Evolutionary conservation across 805 yeast genomes (phyloP).

Genomic region (Ogataea saltuana): DNA sequence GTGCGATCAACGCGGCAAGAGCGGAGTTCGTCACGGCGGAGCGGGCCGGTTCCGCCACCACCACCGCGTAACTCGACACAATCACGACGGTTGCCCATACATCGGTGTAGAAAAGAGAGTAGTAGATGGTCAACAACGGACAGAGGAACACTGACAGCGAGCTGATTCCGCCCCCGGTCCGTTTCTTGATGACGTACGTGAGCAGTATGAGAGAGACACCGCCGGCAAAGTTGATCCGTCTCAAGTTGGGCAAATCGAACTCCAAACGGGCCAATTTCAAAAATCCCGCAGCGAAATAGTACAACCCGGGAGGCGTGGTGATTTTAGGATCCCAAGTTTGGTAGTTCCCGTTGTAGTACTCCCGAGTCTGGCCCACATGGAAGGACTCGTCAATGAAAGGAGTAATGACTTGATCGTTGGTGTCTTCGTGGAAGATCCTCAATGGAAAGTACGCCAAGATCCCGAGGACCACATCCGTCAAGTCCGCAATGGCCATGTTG

Average conservation of each 20-base stretch:
- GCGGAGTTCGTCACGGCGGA: conserved; percentile 26
- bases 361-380: conserved; percentile 78
- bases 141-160: conserved; percentile 44
- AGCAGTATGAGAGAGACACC: conserved; percentile 46
- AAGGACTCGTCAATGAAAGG: conserved; percentile 75
- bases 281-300: conserved; percentile 47
- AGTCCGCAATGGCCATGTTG: conserved; percentile 9
- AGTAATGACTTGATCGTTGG: conserved; percentile 26
- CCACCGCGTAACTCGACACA: conserved; percentile 52
- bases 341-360: conserved; percentile 63
- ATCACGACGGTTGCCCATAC: conserved; percentile 84
- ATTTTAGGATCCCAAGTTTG: conserved; percentile 82
- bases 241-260: conserved; percentile 42
- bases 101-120: conserved; percentile 85
- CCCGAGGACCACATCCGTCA: conserved; percentile 18
- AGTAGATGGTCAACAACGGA: conserved; percentile 75
- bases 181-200: conserved; percentile 19
- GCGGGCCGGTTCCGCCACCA: conserved; percentile 33
- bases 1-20: conserved; percentile 56
- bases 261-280: conserved; percentile 32
- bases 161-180: conserved; percentile 18
- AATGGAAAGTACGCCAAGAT: conserved; percentile 21
- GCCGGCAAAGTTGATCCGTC: conserved; percentile 67
- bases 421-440: conserved; percentile 20
- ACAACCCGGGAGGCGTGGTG: conserved; percentile 96